Evolutionary conservation across 371 early-diverging fungal genomes (phyloP), one percentile per base, ranked within the genome.

Genomic region (Coemansia sp.): DNA sequence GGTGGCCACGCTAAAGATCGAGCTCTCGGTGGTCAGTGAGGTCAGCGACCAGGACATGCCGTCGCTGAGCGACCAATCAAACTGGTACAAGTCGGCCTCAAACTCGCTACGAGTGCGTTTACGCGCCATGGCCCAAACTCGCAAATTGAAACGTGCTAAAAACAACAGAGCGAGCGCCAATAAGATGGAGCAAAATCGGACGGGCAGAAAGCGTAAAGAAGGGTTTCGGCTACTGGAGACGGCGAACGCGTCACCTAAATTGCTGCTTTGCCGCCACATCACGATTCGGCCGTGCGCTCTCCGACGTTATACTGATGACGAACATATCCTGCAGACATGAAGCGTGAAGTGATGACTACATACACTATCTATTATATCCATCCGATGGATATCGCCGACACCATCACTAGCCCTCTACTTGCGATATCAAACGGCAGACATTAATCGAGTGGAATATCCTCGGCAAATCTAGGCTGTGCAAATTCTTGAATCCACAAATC

Each of bases 21-120:
- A 35, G 54, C 63, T 63, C 39, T 47, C 49, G n/a, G 63, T 65
- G 4, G 63, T 53, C 13, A 63, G 63, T 11, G 65, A 65, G 48
- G 43, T 39, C 11, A 65, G 45, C 35, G 63, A 65, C 65, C 52
- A 65, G 52, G 65, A 52, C 45, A 65, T 40, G 34, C 54, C 64
- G 4, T 63, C 65, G 35, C 65, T 54, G 2, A 47, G 31, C 8
- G 65, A 62, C 65, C 63, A 65, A 54, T 62, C 65, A 42, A 62
- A 62, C 43, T 61, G 62, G 45, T 34, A 11, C 40, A 55, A 4
- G 30, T 55, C 55, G 20, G 20, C 39, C 20, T 55, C 55, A 36
- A 41, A 36, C 5, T 53, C 54, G 20, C 20, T 43, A 16, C 45
- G 51, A 42, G 38, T 61, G 41, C 62, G 62, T 30, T 54, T 61